Percentiles rank a stretch among this genome's conserved stretches.
Evolutionary conservation across 306 rosid genomes (phyloP).

Genomic region (Vicia sativa): DNA sequence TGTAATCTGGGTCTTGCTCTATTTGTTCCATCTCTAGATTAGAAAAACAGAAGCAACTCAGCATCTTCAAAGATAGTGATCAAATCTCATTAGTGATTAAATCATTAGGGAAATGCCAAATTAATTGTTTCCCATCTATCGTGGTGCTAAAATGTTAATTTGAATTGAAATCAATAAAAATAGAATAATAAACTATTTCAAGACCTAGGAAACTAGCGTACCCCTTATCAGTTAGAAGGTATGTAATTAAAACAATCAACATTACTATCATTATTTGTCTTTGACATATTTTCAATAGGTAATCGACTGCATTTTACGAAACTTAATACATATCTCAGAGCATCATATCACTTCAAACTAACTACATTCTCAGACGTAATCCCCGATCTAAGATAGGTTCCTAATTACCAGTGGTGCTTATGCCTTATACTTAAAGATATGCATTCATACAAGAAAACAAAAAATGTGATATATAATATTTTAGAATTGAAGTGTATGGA

Average conservation of each 20-base stretch:
- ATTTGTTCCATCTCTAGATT: constrained; percentile 88
- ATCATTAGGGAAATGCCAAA: constrained; percentile 22
- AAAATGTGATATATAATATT: constrained; percentile 21
- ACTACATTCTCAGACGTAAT: not conserved
- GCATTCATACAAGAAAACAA: constrained; percentile 28
- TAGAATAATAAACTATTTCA: constrained; percentile 31
- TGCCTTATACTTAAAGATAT: constrained; percentile 17
- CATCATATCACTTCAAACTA: constrained; percentile 16
- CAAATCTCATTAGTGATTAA: constrained; percentile 34
- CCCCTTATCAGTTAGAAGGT: constrained; percentile 14
- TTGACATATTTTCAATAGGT: constrained; percentile 3
- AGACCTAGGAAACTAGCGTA: constrained; percentile 28
- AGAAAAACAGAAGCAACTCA: constrained; percentile 50
- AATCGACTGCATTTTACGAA: constrained; percentile 24
- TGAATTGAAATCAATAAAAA: constrained; percentile 24
- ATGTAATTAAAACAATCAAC: constrained; percentile 16
- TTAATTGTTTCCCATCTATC: constrained; percentile 14
- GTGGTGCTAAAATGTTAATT: constrained; percentile 7
- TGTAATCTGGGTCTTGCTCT: constrained; percentile 95
- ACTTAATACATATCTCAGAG: constrained; percentile 16
- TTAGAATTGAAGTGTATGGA: not conserved
- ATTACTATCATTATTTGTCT: constrained; percentile 14
- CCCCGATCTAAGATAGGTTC: constrained; percentile 20
- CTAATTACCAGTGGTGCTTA: constrained; percentile 28
- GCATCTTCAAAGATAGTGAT: constrained; percentile 41